Conservation (phyloP, 495 filamentous ascomycete genomes). For the Aspergillus diversus region DNA sequence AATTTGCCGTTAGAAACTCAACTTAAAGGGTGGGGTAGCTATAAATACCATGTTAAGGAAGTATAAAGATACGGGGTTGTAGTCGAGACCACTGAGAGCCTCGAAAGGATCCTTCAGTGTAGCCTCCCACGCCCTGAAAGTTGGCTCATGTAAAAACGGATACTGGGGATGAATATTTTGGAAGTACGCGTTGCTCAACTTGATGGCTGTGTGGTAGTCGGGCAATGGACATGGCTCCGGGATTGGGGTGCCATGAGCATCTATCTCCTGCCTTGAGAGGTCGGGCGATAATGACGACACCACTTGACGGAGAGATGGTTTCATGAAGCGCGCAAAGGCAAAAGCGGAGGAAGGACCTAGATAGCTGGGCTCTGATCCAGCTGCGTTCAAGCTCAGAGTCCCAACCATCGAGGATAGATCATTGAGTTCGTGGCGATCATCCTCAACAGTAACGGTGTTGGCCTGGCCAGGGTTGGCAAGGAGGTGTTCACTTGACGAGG, state of each 20-base stretch:
- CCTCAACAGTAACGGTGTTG: not conserved
- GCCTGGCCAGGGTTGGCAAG: not conserved
- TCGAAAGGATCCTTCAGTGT: not conserved
- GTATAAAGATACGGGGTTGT: too few relatives aligned
- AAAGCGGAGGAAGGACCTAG: slow-evolving; percentile 3
- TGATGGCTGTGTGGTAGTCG: not conserved
- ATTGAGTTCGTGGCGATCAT: not conserved
- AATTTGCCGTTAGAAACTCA: too few relatives aligned
- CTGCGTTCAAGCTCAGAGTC: not conserved
- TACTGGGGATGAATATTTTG: slow-evolving; percentile 5
- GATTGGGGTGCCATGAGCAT: not conserved
- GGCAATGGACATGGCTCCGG: not conserved
- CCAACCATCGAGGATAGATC: not conserved
- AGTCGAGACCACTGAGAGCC: too few relatives aligned
- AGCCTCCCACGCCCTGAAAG: not conserved
- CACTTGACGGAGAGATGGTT: not conserved
- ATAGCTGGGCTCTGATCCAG: not conserved
- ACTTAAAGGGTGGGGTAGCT: too few relatives aligned
- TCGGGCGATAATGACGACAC: not conserved
- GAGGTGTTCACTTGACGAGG: not conserved
- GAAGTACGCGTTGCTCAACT: not conserved
- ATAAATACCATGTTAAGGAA: too few relatives aligned
- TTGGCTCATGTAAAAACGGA: not conserved
- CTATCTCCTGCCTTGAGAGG: not conserved
- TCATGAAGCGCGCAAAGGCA: not conserved